A percentile compares a stretch with the other conserved stretches of the same genome.
Conservation (phyloP, 2,329 filamentous ascomycete genomes). For the Colletotrichum cuscutae region DNA sequence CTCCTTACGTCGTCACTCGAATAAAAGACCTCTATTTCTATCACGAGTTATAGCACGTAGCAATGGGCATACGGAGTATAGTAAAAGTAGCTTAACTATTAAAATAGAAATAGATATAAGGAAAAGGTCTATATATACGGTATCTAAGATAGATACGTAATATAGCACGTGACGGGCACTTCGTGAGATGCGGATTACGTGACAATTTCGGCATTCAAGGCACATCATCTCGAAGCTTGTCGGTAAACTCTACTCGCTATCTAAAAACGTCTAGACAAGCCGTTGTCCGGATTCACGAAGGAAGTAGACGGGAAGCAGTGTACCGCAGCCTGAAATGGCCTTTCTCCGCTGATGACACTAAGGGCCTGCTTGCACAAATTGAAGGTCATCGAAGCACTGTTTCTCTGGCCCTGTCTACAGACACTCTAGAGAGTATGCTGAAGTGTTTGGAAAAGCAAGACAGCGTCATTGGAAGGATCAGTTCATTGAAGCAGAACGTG, state of each 20-base stretch:
- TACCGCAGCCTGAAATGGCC: constrained; percentile 2
- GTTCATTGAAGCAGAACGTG: not conserved
- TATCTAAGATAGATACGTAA: no score
- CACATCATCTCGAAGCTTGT: not conserved
- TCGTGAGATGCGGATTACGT: no score
- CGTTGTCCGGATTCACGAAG: not conserved
- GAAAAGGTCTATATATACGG: no score
- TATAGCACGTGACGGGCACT: no score
- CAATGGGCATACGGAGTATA: no score
- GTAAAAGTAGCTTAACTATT: no score
- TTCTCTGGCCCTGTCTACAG: not conserved
- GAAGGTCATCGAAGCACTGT: not conserved
- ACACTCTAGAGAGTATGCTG: not conserved
- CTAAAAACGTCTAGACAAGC: not conserved
- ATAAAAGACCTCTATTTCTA: not conserved
- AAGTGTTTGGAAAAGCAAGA: not conserved
- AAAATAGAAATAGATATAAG: no score
- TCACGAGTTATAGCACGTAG: no score
- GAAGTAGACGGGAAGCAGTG: not conserved
- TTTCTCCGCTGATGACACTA: not conserved
- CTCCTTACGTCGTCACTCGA: constrained; percentile 4
- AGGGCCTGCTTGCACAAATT: not conserved
- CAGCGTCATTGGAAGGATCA: not conserved
- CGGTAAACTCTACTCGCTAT: not conserved
- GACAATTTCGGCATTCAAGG: not conserved